Base-by-base conservation (phyloP, 2,329 filamentous ascomycete genomes). In the Colletotrichum sp. region DNA sequence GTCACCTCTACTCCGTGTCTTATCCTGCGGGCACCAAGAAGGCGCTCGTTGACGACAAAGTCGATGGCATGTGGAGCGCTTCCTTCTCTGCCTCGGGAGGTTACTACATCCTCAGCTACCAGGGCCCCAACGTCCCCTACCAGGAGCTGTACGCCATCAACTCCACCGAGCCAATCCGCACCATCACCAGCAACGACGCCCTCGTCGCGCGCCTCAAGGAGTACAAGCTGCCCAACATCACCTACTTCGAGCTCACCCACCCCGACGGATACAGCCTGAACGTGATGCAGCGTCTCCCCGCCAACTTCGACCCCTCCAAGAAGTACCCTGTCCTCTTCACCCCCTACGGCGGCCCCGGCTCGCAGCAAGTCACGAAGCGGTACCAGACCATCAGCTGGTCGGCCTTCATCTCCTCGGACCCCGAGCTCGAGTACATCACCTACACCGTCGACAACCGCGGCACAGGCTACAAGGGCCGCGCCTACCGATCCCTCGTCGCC, bases 371-470 rank as follows among this genome's bases (percentile, higher is more conserved):
- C 2, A 84, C 80, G 71, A 93, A 94, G 82, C 80, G 83, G 2
- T 93, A 91, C 84, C 86, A 87, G 71, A 72, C 87, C 0, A 86
- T 92, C 30, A 87, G 87, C 78, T 94, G 91, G 90, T 88, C 89
- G 65, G 87, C 90, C 0, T 95, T 94, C 83, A 89, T 94, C 62
- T 86, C 91, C 1, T 93, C 92, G 0, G 92, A 95, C 78, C 91
- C 92, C 0, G 92, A 94, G 77, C 89, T 94, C 1, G 88, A 93
- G 80, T 94, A 91, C 84, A 90, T 94, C 67, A 90, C 90, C n/a
- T 91, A 92, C 83, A 93, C 90, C 0, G 90, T 95, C 8, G 93
- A 95, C 82, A 92, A 92, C 81, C 91, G 93, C 4, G 93, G 93
- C 55, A 94, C 93, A 0, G 92, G 91, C 0, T 90, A 85, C 84